A percentile compares a stretch with the other conserved stretches of the same genome.
phyloP scores from a whole-genome alignment of 805 yeast genomes.

The Myxozyma nipponensis region DNA sequence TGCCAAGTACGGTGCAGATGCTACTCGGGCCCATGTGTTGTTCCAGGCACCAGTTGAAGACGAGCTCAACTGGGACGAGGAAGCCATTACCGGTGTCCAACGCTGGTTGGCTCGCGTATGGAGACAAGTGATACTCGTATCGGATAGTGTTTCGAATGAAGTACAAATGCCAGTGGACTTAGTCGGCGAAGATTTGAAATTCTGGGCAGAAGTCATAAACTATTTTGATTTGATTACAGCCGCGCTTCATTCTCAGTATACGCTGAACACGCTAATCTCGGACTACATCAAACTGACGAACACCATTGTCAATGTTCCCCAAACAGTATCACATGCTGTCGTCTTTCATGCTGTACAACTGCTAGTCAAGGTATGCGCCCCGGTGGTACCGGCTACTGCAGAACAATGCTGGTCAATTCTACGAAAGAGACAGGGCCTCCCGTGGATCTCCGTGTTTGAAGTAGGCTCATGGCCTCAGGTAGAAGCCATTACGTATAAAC shows the following conservation, averaged over 20 bases:
- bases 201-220: slow-evolving; percentile 56
- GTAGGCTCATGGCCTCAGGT: slow-evolving; percentile 61
- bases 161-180: slow-evolving; percentile 15
- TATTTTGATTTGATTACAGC: slow-evolving; percentile 50
- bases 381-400: slow-evolving; percentile 74
- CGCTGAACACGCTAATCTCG: slow-evolving; percentile 81
- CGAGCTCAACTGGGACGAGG: slow-evolving; percentile 83
- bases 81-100: slow-evolving; percentile 78
- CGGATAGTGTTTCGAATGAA: slow-evolving; percentile 2
- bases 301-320: slow-evolving; percentile 43
- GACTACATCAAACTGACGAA: slow-evolving; percentile 84
- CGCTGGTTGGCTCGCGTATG: slow-evolving; percentile 72
- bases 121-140: slow-evolving; percentile 10
- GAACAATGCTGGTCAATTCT: slow-evolving; percentile 77
- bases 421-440: slow-evolving; percentile 24
- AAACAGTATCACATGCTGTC: background rate
- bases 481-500: slow-evolving; percentile 30
- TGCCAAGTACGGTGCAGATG: slow-evolving; percentile 79
- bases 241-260: slow-evolving; percentile 55
- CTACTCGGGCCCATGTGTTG: slow-evolving; percentile 85
- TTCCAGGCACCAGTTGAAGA: slow-evolving; percentile 89
- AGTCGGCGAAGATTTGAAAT: slow-evolving; percentile 47
- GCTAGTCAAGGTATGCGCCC: slow-evolving; percentile 62
- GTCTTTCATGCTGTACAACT: slow-evolving; percentile 47
- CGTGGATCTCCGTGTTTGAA: slow-evolving; percentile 50